These are phyloP conservation scores for Breviolum minutum DNA, from an alignment of 73 alveolate genomes.

Conservation along the genomic window DNA sequence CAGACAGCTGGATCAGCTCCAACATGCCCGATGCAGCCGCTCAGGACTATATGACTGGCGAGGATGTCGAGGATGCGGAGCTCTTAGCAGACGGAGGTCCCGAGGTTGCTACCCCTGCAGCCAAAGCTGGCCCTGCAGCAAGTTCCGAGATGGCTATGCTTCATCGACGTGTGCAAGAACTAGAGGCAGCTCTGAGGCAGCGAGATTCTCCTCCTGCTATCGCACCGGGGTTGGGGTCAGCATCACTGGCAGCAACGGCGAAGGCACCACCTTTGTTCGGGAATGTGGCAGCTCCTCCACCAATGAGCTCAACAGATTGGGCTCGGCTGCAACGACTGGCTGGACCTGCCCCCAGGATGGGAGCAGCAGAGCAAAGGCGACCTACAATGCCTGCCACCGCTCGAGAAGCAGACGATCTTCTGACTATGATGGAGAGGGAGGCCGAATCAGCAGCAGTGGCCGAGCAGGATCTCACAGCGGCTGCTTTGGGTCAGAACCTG, in stretches of 20 bases:
- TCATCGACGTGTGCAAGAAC: neutral
- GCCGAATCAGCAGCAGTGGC: neutral
- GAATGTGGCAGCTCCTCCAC: no score
- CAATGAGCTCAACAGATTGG: neutral
- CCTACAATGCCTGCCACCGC: neutral
- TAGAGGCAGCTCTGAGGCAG: neutral
- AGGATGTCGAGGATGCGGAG: neutral
- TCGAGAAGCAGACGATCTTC: neutral
- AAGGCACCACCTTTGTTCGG: neutral
- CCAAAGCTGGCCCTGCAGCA: no score
- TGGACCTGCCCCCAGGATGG: neutral
- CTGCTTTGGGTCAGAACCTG: neutral
- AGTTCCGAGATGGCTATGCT: neutral
- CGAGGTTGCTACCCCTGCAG: no score
- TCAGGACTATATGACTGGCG: conserved; percentile 11
- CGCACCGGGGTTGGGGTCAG: neutral
- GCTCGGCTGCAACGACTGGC: neutral
- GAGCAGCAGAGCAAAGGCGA: neutral
- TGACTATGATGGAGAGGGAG: neutral
- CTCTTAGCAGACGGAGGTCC: no score
- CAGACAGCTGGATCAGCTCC: neutral
- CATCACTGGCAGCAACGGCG: neutral
- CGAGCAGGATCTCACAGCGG: neutral
- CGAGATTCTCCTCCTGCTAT: no score
- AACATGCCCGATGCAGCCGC: neutral